A percentile compares a stretch with the other conserved stretches of the same genome.
Evolutionary conservation across 1,284 basidiomycete genomes (phyloP).

Genomic region (Ustilago curta): DNA sequence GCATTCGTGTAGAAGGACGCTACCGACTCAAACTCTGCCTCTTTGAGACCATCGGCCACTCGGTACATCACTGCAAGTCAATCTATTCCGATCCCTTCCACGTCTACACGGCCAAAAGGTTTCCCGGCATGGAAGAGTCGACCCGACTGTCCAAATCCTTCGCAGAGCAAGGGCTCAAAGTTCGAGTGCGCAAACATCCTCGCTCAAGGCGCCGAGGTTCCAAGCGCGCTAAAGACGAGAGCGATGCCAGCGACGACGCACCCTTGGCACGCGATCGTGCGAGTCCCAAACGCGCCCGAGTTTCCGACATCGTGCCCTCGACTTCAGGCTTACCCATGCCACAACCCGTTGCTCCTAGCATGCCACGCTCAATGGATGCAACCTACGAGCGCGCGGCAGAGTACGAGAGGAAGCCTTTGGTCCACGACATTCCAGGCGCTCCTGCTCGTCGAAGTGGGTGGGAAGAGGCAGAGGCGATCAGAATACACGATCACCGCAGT

Average conservation of each 20-base stretch:
- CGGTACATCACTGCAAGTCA: conserved; percentile 65
- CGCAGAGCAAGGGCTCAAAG: conserved; percentile 65
- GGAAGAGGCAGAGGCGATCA: conserved; percentile 30
- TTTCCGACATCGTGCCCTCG: conserved; percentile 25
- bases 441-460: conserved; percentile 3
- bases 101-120: conserved; percentile 64
- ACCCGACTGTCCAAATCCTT: conserved; percentile 61
- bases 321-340: conserved; percentile 26
- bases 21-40: conserved; percentile 82
- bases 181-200: conserved; percentile 66
- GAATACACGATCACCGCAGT: conserved; percentile 13
- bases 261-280: conserved; percentile 12
- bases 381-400: conserved; percentile 22
- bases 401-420: conserved; percentile 17
- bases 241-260: conserved; percentile 44
- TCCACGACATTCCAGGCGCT: conserved; percentile 1
- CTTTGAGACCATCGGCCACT: conserved; percentile 85
- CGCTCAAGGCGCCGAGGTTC: conserved; percentile 44
- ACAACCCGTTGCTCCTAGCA: conserved; percentile 13
- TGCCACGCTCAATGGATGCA: conserved; percentile 24
- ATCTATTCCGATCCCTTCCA: conserved; percentile 64
- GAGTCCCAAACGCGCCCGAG: conserved; percentile 39
- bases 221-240: conserved; percentile 44
- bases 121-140: conserved; percentile 67
- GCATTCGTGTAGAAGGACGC: conserved; percentile 81